A percentile compares a stretch with the other conserved stretches of the same genome.
These are phyloP conservation scores for Salisapilia sapeloensis DNA, from an alignment of 352 stramenopile genomes.

Conservation along the genomic window DNA sequence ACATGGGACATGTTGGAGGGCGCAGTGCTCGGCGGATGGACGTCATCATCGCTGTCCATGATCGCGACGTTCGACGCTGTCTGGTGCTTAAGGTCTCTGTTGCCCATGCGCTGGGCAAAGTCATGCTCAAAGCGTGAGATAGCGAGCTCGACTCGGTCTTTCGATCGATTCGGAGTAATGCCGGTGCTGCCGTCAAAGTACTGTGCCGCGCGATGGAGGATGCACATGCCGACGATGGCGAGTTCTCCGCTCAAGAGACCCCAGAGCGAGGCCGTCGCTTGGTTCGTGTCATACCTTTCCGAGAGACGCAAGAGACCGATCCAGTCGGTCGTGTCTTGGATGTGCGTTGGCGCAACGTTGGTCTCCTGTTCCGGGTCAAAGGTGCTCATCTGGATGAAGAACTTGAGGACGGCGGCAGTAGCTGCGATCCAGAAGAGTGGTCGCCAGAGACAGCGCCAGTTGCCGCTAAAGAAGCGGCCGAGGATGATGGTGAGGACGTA, in stretches of 20 bases:
- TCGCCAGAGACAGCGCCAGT: conserved; percentile 62
- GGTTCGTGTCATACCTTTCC: conserved; percentile 15
- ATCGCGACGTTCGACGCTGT: no score
- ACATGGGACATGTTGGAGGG: no score
- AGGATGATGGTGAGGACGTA: conserved; percentile 50
- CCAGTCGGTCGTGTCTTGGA: conserved; percentile 38
- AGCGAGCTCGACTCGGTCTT: conserved; percentile 15
- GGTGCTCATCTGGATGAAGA: conserved; percentile 42
- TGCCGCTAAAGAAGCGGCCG: conserved; percentile 25
- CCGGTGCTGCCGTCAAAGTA: conserved; percentile 32
- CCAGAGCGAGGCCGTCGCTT: conserved; percentile 22
- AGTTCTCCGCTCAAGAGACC: conserved; percentile 31
- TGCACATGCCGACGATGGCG: conserved; percentile 56
- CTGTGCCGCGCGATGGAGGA: conserved; percentile 45
- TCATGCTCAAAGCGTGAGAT: conserved; percentile 26
- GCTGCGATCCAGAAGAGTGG: conserved; percentile 64
- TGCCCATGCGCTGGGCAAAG: conserved; percentile 8
- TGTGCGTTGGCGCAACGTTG: conserved; percentile 5
- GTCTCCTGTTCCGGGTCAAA: conserved; percentile 17
- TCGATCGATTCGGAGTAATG: conserved; percentile 13
- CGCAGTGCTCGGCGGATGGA: no score
- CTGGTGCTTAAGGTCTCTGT: conserved; percentile 8
- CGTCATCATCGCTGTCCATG: conserved; percentile 11
- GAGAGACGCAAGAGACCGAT: conserved; percentile 26
- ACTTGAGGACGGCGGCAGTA: conserved; percentile 34